phyloP scores from a whole-genome alignment of 164 flowering plant species.

The Aristolochia californica region DNA sequence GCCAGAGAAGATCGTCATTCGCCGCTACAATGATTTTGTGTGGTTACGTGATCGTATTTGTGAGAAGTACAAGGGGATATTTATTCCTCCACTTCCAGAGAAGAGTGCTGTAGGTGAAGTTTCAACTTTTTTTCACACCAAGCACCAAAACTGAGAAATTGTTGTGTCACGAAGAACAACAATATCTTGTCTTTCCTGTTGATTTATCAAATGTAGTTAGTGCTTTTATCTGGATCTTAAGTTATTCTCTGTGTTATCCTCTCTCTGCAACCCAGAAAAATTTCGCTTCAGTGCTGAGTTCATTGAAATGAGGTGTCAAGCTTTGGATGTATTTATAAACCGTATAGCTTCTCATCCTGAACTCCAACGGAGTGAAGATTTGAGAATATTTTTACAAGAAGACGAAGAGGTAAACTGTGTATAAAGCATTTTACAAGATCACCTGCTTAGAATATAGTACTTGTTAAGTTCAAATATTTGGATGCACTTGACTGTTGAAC shows the following conservation, averaged over 20 bases:
- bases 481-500: too few relatives aligned
- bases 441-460: not conserved
- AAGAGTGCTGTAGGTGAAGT: constrained; percentile 92
- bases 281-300: constrained; percentile 96
- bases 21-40: constrained; percentile 95
- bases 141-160: not conserved
- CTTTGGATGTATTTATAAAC: constrained; percentile 73
- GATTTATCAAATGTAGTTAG: not conserved
- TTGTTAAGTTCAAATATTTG: not conserved
- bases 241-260: not conserved
- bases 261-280: constrained; percentile 53
- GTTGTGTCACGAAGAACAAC: not conserved
- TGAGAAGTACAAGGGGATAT: constrained; percentile 91
- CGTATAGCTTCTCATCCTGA: constrained; percentile 81
- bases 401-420: constrained; percentile 70
- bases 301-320: constrained; percentile 96
- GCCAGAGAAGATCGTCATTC: constrained; percentile 89
- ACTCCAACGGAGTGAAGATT: constrained; percentile 87
- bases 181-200: not conserved
- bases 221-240: not conserved
- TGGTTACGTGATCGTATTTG: constrained; percentile 92
- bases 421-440: not conserved
- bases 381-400: constrained; percentile 75
- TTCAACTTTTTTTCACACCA: not conserved
- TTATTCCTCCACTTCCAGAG: constrained; percentile 97